Conservation (phyloP, 805 yeast species). For the Clavispora fructus region DNA sequence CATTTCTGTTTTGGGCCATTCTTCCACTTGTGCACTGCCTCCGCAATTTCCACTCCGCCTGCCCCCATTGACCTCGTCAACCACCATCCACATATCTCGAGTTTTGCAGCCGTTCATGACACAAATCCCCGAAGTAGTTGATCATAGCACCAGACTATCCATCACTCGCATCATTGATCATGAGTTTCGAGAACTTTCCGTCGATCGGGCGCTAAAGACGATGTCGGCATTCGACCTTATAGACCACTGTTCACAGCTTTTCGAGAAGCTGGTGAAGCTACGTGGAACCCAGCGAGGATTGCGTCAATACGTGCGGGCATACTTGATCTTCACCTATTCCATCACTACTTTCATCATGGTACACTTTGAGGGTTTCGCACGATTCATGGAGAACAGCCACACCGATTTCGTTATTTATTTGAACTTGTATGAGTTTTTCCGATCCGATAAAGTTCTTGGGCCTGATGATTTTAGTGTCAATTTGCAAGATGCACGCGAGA, state of each 20-base stretch:
- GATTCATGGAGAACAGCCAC: constrained; percentile 31
- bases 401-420: constrained; percentile 38
- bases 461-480: constrained; percentile 18
- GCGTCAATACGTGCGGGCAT: constrained; percentile 30
- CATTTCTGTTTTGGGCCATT: background rate
- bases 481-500: constrained; percentile 16
- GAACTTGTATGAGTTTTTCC: constrained; percentile 37
- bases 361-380: constrained; percentile 38
- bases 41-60: background rate
- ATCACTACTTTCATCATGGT: constrained; percentile 38
- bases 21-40: background rate
- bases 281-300: constrained; percentile 15
- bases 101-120: background rate
- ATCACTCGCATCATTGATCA: constrained; percentile 20
- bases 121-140: background rate
- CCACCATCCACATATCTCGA: background rate
- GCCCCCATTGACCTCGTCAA: background rate
- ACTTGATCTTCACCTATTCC: constrained; percentile 37
- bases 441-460: constrained; percentile 22
- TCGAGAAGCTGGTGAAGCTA: constrained; percentile 23
- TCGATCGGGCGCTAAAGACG: constrained; percentile 22
- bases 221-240: constrained; percentile 38
- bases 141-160: background rate
- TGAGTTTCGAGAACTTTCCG: constrained; percentile 34
- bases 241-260: constrained; percentile 34